Base-by-base conservation (phyloP, 179 eudicot genomes). In the Actinidia arguta region DNA sequence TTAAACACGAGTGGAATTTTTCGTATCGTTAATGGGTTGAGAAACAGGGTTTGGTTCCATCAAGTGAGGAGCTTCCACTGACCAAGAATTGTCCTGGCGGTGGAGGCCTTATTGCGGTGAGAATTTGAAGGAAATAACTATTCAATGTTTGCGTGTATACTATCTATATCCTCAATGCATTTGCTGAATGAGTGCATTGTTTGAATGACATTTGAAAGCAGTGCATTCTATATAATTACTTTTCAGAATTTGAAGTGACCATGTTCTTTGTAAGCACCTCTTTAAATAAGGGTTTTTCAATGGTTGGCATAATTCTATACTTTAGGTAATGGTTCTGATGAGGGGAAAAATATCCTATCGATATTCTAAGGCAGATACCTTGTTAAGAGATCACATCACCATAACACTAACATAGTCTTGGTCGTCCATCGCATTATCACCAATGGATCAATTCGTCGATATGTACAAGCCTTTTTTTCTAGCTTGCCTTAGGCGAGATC, bases 11-110 rank as follows among this genome's bases (percentile, higher is more conserved):
- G n/a, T n/a, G n/a, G n/a, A n/a, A n/a, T n/a, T n/a, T n/a, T n/a
- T n/a, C n/a, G n/a, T n/a, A n/a, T 81, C 92, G 98, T 2, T 95
- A 94, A 58, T 95, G 99, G 99, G 97, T 94, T 81, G 98, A 95
- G 87, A 95, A 95, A 86, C 99, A 95, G 84, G 99, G 99, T 78
- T 89, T 95, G 68, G 95, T 95, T 82, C 91, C 99, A 39, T 82
- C 97, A 51, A 92, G 92, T 73, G 99, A 95, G 68, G 98, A 95
- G 66, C 87, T 95, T 75, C 98, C 98, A 17, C 79, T 95, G 83
- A 91, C 92, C 54, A 98, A 94, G 81, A 93, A 93, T 86, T 94
- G 94, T 83, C 99, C 98, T 77, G 91, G 95, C 82, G 86, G 86
- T 80, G 95, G 91, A 77, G 95, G 96, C 82, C 89, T 94, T 71